phyloP scores from a whole-genome alignment of 768 basidiomycete species.

The Trametes punicea region DNA sequence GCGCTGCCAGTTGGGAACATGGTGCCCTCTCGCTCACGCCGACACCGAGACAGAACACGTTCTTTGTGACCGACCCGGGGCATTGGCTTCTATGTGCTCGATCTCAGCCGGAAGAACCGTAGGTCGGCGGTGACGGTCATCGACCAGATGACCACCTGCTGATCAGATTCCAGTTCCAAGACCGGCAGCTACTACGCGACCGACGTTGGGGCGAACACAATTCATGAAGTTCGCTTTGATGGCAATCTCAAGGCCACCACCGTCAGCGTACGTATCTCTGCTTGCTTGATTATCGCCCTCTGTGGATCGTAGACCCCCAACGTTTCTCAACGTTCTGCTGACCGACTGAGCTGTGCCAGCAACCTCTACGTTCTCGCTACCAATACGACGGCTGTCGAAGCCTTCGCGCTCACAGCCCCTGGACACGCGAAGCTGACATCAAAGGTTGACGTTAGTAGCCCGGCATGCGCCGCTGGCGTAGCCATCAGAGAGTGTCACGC shows the following conservation, averaged over 20 bases:
- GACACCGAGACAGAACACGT: constrained; percentile 28
- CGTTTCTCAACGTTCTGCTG: no score
- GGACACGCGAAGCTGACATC: constrained; percentile 34
- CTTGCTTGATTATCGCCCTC: no score
- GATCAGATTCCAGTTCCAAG: constrained; percentile 27
- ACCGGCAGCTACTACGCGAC: constrained; percentile 31
- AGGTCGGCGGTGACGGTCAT: constrained; percentile 17
- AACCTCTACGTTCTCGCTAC: constrained; percentile 41
- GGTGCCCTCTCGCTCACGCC: constrained; percentile 43
- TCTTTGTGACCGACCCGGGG: constrained; percentile 30
- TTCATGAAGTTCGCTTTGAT: constrained; percentile 46
- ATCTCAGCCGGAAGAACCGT: constrained; percentile 23
- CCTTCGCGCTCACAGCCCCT: constrained; percentile 37
- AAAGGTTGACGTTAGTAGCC: constrained; percentile 32
- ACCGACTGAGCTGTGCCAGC: constrained; percentile 28
- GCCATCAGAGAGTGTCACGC: constrained; percentile 30
- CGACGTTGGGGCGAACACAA: constrained; percentile 24
- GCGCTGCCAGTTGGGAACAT: constrained; percentile 39
- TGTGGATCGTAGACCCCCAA: constrained; percentile 16
- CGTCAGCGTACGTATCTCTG: constrained; percentile 35
- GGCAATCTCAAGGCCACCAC: constrained; percentile 41
- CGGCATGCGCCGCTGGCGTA: constrained; percentile 32
- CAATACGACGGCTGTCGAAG: constrained; percentile 36
- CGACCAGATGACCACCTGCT: constrained; percentile 31
- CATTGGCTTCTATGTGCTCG: constrained; percentile 29